Base-by-base conservation (phyloP, 192 early-diverging fungal species). In the Mortierella hygrophila region DNA sequence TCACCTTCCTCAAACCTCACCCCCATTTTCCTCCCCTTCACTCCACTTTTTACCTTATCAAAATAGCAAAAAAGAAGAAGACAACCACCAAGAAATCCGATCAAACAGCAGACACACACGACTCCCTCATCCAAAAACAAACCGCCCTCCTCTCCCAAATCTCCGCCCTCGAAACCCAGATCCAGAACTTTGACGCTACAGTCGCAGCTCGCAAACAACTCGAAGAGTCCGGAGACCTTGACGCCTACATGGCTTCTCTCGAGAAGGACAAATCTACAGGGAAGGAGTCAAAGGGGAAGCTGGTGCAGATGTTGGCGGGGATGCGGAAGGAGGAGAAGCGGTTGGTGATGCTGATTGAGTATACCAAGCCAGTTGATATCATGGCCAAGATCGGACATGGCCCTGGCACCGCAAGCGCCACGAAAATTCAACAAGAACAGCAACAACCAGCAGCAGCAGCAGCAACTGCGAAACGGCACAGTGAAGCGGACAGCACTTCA, bases 21-120 rank as follows among this genome's bases (percentile, higher is more conserved):
- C 10, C 18, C 0, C 57, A 10, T 65, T 15, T 37, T 63, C 2
- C 32, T 74, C 57, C 29, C 29, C 13, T 69, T 38, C 70, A 35
- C 9, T n/a, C 79, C 8, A 11, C 16, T 35, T 35, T 4, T 23
- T 29, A 18, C 74, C n/a, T 1, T 37, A 21, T 52, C 23, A 18
- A 52, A 52, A 26, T 38, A 90, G 83, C 49, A 21, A 85, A 89
- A 65, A 88, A 78, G 65, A 78, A 89, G 49, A 76, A 70, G 32
- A 1, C 74, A n/a, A 75, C 40, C 18, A 87, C 89, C 70, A 89
- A 83, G 32, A 60, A 44, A 1, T 26, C 29, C 4, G 52, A 82
- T 15, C 80, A 80, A 74, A 90, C 93, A 55, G 91, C 92, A 4
- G 95, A 95, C n/a, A 95, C 94, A 20, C 90, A 92, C 70, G 94